Evolutionary conservation across 257 asterid genomes (phyloP).

Genomic region (Scutellaria barbata): DNA sequence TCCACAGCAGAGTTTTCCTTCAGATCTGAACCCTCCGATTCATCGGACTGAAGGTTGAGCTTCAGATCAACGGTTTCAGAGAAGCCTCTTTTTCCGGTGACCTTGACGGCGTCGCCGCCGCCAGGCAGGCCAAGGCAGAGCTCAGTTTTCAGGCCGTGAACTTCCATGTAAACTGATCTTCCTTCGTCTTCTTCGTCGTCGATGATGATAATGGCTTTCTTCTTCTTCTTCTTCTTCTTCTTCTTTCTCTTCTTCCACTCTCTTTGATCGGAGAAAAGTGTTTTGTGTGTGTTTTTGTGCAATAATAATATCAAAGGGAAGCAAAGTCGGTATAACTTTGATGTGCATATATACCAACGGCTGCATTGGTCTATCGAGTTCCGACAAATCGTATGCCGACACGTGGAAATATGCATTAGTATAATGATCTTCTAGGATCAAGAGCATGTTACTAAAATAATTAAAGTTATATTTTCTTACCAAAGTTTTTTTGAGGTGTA

Average conservation of each 20-base stretch:
- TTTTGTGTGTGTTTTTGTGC: constrained; percentile 26
- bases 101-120: constrained; percentile 41
- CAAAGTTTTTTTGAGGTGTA: constrained; percentile 33
- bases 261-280: background rate
- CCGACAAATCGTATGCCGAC: constrained; percentile 44
- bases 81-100: constrained; percentile 56
- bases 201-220: background rate
- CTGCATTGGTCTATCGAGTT: constrained; percentile 36
- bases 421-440: constrained; percentile 69
- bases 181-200: background rate
- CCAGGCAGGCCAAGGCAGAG: constrained; percentile 68
- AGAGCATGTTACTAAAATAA: constrained; percentile 70
- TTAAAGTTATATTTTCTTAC: constrained; percentile 34
- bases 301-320: constrained; percentile 44
- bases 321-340: constrained; percentile 39
- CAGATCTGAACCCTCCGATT: constrained; percentile 42
- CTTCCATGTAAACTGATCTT: constrained; percentile 36
- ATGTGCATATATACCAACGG: constrained; percentile 46
- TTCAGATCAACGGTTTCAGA: constrained; percentile 69
- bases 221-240: background rate
- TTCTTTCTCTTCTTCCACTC: background rate
- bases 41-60: constrained; percentile 55
- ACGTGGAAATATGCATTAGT: constrained; percentile 50
- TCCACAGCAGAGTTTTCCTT: constrained; percentile 41
- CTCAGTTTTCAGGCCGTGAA: constrained; percentile 49